Evolutionary conservation across 768 basidiomycete genomes (phyloP), one percentile per base, ranked within the genome.

Genomic region (Kwoniella dendrophila): DNA sequence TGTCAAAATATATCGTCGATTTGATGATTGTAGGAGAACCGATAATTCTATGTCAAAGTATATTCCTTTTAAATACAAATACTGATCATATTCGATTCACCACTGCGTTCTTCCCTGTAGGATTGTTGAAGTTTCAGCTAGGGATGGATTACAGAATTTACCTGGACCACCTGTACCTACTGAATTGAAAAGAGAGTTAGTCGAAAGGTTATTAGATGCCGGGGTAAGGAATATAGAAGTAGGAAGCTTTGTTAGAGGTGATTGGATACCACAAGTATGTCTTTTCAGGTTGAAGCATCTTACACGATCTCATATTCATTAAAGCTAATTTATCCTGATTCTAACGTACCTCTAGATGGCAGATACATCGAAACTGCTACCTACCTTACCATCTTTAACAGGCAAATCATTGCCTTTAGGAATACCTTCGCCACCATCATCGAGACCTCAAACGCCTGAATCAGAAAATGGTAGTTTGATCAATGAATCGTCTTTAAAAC

Each of bases 131-230:
- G 91, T 95, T 3, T 90, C 90, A 0, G 90, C 92, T 1, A 83
- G 93, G 29, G 93, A 97, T 78, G 93, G 93, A 0, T 83, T 97
- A 11, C 92, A 95, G 81, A 95, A 95, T 71, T 90, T 96, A 1
- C 68, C 71, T 72, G 86, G 87, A 66, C 82, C 84, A 0, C 81
- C 86, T 4, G 86, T 95, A 6, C 83, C 88, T 27, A 86, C 87
- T 1, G 84, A 85, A 29, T 80, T 88, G 62, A 94, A 94, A 77
- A 85, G 87, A 18, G 88, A 89, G 63, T 84, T 97, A 55, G 86
- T 97, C 58, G 84, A 90, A 64, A 81, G 87, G 14, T 85, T 97
- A 11, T 85, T 84, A 2, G 76, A 75, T 18, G 87, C 90, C 10
- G 92, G 91, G 0, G 74, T 86, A 68, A 81, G 81, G 63, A 85